Percentiles rank a stretch among this genome's conserved stretches.
Conservation (phyloP, 1,284 basidiomycete genomes). For the Papiliotrema fonsecae region DNA sequence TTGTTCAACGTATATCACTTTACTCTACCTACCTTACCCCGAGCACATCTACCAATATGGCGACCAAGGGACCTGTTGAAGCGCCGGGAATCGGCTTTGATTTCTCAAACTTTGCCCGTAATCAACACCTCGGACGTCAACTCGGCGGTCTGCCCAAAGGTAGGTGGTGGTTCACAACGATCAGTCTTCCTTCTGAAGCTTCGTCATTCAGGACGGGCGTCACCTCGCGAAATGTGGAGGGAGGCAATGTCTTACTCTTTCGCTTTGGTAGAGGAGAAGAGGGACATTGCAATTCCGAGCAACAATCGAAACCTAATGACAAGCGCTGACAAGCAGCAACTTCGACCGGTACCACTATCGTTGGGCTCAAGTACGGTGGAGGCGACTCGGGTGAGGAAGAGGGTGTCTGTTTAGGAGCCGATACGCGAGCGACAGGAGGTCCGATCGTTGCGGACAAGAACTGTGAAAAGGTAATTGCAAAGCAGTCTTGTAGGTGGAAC, state of each 20-base stretch:
- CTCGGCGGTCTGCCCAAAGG: slow-evolving; percentile 50
- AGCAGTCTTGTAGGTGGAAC: neutral
- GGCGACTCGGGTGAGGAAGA: slow-evolving; percentile 58
- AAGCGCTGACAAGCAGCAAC: slow-evolving; percentile 71
- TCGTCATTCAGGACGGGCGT: no score
- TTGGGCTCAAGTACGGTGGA: slow-evolving; percentile 77
- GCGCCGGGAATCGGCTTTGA: slow-evolving; percentile 57
- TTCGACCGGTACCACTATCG: slow-evolving; percentile 93
- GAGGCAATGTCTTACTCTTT: no score
- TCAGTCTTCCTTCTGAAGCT: no score
- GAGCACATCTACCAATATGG: slow-evolving; percentile 18
- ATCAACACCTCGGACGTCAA: slow-evolving; percentile 61
- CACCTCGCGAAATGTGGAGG: no score
- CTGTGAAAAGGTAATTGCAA: slow-evolving; percentile 94
- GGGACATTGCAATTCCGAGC: no score
- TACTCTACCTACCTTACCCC: neutral
- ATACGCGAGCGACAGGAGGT: slow-evolving; percentile 92
- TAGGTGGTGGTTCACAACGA: no score
- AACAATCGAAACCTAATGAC: no score
- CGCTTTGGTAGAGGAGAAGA: no score
- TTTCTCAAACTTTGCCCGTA: slow-evolving; percentile 68
- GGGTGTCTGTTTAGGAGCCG: slow-evolving; percentile 92
- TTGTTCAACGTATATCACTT: no score
- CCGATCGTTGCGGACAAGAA: slow-evolving; percentile 98
- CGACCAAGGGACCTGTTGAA: slow-evolving; percentile 19